Base-by-base conservation (phyloP, 2,329 filamentous ascomycete genomes). In the Bipolaris bicolor region DNA sequence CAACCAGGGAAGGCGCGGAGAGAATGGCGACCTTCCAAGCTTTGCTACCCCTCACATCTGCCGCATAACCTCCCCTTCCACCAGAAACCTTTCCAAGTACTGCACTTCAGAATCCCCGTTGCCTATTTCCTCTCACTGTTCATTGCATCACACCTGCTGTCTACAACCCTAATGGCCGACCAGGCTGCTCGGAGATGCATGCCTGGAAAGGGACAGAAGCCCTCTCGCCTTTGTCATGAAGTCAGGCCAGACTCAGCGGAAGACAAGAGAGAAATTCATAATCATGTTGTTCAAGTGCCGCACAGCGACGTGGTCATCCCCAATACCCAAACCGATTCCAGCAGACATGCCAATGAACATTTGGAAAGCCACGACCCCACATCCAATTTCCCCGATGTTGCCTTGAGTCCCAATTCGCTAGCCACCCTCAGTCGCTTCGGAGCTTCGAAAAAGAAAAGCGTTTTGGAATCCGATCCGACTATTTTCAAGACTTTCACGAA, bases 151-250 rank as follows among this genome's bases (percentile, higher is more conserved):
- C 34, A 9, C 6, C 40, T 55, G 45, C 16, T 16, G 49, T 18
- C 26, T 16, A 2, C 18, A 33, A 15, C 24, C 44, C 49, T 39
- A 29, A 69, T 70, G 67, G 54, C 60, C 31, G 62, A 65, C 22
- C 18, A 24, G 24, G 7, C 51, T 13, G 46, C 52, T 1, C 60
- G 52, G 34, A 60, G 31, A 49, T 55, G 52, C 46, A 60, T 61
- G 22, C 47, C 45, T 18, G 36, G 11, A 7, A 61, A 49, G 40
- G 29, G 6, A 9, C 54, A 39, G 33, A 43, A 29, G 7, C 65
- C 63, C 18, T 75, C 71, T 10, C 54, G 49, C 18, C 65, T 74
- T 20, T 61, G 68, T 16, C 41, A 72, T 29, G 64, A 71, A 47
- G 26, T 69, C 16, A 55, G 31, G 18, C 48, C 26, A 5, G 61